Evolutionary conservation across 73 alveolate species (phyloP).

Genomic region (Uronychia binucleata): DNA sequence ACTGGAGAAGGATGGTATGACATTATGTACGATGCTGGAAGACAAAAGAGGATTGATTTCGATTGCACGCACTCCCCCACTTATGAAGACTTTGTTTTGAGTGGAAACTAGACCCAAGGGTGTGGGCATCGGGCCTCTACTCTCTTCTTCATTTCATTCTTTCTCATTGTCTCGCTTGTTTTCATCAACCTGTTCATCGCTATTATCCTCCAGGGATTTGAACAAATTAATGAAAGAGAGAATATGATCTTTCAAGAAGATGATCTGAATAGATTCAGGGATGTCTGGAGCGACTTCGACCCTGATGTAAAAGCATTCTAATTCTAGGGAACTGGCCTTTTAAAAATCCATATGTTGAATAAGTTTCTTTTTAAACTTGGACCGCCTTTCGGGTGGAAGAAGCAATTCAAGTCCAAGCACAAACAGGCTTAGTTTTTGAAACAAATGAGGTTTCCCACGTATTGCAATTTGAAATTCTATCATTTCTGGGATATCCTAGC

Average conservation of each 20-base stretch:
- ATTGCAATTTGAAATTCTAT: no score
- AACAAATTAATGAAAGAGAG: constrained; percentile 41
- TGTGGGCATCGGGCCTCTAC: constrained; percentile 22
- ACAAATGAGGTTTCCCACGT: no score
- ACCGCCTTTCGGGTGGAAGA: constrained; percentile 35
- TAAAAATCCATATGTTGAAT: not conserved
- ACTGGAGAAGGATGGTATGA: constrained; percentile 93
- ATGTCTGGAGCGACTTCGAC: constrained; percentile 21
- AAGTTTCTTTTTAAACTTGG: constrained; percentile 4
- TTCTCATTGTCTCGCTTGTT: constrained; percentile 55
- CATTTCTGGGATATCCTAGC: no score
- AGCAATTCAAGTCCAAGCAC: constrained; percentile 1
- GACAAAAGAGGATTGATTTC: constrained; percentile 1
- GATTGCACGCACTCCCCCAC: constrained; percentile 36
- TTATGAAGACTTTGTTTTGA: not conserved
- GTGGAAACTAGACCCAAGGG: constrained; percentile 10
- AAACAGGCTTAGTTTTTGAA: constrained; percentile 21
- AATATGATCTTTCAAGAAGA: constrained; percentile 10
- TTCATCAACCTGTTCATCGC: constrained; percentile 73
- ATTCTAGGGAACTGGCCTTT: constrained; percentile 43
- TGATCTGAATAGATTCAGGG: constrained; percentile 22
- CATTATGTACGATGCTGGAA: constrained; percentile 77
- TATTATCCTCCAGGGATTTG: constrained; percentile 66
- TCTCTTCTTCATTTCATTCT: constrained; percentile 45
- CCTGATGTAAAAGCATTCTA: constrained; percentile 6